These are phyloP conservation scores for Fusarium sp. DNA, from an alignment of 2,329 filamentous ascomycete genomes.

Conservation along the genomic window DNA sequence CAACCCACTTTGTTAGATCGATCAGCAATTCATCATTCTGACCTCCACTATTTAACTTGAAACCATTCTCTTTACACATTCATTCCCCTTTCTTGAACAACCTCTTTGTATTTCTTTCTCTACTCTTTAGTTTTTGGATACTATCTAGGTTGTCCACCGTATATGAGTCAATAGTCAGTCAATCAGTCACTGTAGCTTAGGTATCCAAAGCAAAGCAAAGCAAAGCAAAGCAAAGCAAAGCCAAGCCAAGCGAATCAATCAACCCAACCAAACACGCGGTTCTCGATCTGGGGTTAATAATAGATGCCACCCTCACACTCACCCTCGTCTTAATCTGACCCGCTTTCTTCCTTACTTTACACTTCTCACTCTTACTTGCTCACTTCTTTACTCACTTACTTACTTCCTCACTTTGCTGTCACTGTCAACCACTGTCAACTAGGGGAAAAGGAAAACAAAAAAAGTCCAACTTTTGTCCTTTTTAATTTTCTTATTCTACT, in stretches of 20 bases:
- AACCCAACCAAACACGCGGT: conserved; percentile 22
- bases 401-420: conserved; percentile 3
- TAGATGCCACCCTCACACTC: conserved; percentile 29
- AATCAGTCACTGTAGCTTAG: neutral
- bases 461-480: conserved; percentile 1
- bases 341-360: conserved; percentile 36
- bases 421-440: conserved; percentile 1
- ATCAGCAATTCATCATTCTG: conserved; percentile 4
- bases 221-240: too few species aligned
- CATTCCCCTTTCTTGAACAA: neutral
- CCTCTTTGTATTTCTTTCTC: neutral
- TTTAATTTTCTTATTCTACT: neutral
- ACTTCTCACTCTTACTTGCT: conserved; percentile 7
- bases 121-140: neutral
- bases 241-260: conserved; percentile 11
- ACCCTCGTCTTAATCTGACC: conserved; percentile 38
- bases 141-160: neutral
- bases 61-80: conserved; percentile 5
- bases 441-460: neutral
- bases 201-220: neutral
- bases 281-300: conserved; percentile 38
- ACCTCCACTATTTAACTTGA: conserved; percentile 2
- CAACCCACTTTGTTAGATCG: conserved; percentile 17
- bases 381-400: neutral
- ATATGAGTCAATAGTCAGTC: neutral